Conservation (phyloP, 2,329 filamentous ascomycete genomes). For the Botryotinia calthae region DNA sequence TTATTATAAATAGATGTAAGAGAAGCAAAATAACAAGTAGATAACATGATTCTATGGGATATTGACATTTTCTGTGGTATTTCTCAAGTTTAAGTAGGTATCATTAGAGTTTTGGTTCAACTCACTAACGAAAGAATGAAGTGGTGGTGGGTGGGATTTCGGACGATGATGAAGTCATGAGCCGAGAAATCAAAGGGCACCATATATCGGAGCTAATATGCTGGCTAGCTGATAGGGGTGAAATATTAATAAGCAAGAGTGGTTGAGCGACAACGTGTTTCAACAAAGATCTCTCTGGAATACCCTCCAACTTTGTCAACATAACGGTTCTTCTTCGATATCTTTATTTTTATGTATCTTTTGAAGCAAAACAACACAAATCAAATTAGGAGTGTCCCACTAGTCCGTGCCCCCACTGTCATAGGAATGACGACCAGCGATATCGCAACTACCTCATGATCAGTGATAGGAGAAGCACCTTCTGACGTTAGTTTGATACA, state of each 20-base stretch:
- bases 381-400: neutral
- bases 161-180: conserved; percentile 8
- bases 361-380: neutral
- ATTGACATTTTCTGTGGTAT: neutral
- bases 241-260: neutral
- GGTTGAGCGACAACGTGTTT: neutral
- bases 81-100: neutral
- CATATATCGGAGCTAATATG: neutral
- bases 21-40: neutral
- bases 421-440: neutral
- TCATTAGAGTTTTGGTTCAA: neutral
- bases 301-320: neutral
- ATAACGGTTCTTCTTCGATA: neutral
- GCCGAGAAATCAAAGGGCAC: neutral
- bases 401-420: neutral
- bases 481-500: neutral
- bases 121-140: neutral
- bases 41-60: neutral
- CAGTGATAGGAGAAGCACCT: neutral
- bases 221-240: neutral
- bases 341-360: neutral
- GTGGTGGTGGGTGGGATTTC: neutral
- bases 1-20: neutral
- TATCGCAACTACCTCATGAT: neutral
- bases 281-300: neutral